A percentile compares a stretch with the other conserved stretches of the same genome.
Conservation (phyloP, 768 basidiomycete species). For the Naganishia friedmannii region DNA sequence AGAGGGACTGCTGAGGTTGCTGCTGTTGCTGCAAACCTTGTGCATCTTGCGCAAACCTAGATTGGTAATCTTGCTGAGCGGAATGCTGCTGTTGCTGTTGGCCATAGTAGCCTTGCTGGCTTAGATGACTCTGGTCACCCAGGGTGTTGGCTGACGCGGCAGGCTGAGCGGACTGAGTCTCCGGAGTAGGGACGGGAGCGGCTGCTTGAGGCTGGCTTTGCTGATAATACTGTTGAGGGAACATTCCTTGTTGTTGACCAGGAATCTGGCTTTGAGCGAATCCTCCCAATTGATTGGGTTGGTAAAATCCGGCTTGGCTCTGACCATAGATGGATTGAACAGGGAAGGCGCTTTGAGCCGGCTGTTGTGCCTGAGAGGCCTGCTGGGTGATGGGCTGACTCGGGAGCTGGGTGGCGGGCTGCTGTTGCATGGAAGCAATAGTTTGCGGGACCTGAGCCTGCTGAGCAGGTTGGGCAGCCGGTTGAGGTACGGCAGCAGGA, state of each 20-base stretch:
- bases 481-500: slow-evolving; percentile 20
- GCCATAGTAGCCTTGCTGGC: slow-evolving; percentile 31
- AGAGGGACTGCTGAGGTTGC: slow-evolving; percentile 32
- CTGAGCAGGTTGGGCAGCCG: not conserved
- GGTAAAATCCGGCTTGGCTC: slow-evolving; percentile 21
- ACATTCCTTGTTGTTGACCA: slow-evolving; percentile 26
- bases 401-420: not conserved
- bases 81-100: slow-evolving; percentile 39
- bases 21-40: slow-evolving; percentile 34
- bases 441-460: slow-evolving; percentile 18
- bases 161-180: slow-evolving; percentile 28
- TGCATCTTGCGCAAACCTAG: slow-evolving; percentile 26
- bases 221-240: slow-evolving; percentile 31
- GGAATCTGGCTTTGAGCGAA: slow-evolving; percentile 20
- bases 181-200: slow-evolving; percentile 9
- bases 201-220: slow-evolving; percentile 19
- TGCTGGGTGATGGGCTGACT: slow-evolving; percentile 1
- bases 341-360: slow-evolving; percentile 25
- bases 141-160: slow-evolving; percentile 29
- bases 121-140: slow-evolving; percentile 27
- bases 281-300: slow-evolving; percentile 15
- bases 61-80: slow-evolving; percentile 36
- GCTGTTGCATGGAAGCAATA: slow-evolving; percentile 22
- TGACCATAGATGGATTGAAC: slow-evolving; percentile 38
- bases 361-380: slow-evolving; percentile 14